Evolutionary conservation across 495 filamentous ascomycete genomes (phyloP).

Genomic region (Aspergillus saccharolyticus): DNA sequence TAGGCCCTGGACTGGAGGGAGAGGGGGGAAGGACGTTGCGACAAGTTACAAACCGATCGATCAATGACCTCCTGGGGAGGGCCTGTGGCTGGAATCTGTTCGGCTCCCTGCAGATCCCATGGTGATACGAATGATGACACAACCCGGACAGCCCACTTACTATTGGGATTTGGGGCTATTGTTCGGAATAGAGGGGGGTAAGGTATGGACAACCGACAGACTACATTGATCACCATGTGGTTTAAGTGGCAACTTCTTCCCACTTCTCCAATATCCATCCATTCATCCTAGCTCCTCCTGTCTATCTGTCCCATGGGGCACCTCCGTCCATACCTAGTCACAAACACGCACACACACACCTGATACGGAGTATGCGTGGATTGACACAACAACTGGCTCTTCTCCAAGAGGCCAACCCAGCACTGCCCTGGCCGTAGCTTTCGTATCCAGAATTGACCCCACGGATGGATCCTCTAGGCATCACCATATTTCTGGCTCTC

Average conservation of each 20-base stretch:
- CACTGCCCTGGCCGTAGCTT: neutral
- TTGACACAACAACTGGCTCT: too few relatives aligned
- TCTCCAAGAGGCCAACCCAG: neutral
- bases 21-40: neutral
- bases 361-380: too few relatives aligned
- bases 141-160: neutral
- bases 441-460: neutral
- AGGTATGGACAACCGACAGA: neutral
- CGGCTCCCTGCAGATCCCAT: neutral
- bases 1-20: too few relatives aligned
- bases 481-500: neutral
- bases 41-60: neutral
- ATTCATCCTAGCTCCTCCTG: neutral
- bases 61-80: neutral
- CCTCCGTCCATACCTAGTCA: neutral
- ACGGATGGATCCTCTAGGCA: neutral
- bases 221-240: neutral
- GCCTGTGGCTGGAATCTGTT: neutral
- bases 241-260: neutral
- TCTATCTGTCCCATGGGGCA: neutral
- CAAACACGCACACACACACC: too few relatives aligned
- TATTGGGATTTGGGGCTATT: too few relatives aligned
- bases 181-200: neutral
- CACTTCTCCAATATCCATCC: neutral
- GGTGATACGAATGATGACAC: neutral